Percentiles rank a stretch among this genome's conserved stretches.
These are phyloP conservation scores for Globisporangium splendens DNA, from an alignment of 352 stramenopile species.

Conservation along the genomic window DNA sequence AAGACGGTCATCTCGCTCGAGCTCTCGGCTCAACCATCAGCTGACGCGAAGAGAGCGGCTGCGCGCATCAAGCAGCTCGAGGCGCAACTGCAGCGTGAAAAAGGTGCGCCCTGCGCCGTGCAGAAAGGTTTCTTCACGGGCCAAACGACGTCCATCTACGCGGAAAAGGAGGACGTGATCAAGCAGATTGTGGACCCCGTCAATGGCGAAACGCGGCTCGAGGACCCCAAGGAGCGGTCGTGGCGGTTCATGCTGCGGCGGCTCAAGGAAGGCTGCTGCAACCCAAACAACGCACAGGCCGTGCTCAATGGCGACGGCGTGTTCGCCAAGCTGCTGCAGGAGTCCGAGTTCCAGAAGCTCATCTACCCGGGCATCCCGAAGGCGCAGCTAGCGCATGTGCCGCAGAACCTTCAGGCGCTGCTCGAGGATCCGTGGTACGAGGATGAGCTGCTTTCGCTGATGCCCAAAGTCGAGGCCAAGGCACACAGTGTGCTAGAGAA, in stretches of 20 bases:
- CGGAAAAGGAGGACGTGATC: conserved; percentile 53
- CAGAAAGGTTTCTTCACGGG: conserved; percentile 49
- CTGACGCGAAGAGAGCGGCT: conserved; percentile 52
- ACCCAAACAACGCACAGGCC: conserved; percentile 48
- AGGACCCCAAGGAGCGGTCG: conserved; percentile 34
- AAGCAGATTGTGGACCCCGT: conserved; percentile 19
- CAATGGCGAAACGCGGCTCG: conserved; percentile 15
- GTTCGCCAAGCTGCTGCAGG: conserved; percentile 68
- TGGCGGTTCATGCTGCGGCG: conserved; percentile 69
- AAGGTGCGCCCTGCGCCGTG: conserved; percentile 16
- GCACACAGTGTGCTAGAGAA: conserved; percentile 71
- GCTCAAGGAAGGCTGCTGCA: conserved; percentile 64
- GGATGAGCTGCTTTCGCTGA: conserved; percentile 65
- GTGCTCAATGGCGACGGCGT: conserved; percentile 70
- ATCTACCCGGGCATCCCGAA: conserved; percentile 76
- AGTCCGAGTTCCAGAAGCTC: conserved; percentile 69
- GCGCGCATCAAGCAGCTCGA: conserved; percentile 12
- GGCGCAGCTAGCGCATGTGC: conserved; percentile 62
- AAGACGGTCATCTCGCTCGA: conserved; percentile 67
- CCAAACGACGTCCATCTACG: conserved; percentile 51
- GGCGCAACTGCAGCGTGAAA: conserved; percentile 12
- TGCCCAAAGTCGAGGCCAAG: conserved; percentile 81
- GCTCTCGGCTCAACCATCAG: conserved; percentile 40
- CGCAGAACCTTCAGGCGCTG: conserved; percentile 68
- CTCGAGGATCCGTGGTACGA: conserved; percentile 81